Conservation (phyloP, 73 alveolate species). For the Paramecium pentaurelia region DNA sequence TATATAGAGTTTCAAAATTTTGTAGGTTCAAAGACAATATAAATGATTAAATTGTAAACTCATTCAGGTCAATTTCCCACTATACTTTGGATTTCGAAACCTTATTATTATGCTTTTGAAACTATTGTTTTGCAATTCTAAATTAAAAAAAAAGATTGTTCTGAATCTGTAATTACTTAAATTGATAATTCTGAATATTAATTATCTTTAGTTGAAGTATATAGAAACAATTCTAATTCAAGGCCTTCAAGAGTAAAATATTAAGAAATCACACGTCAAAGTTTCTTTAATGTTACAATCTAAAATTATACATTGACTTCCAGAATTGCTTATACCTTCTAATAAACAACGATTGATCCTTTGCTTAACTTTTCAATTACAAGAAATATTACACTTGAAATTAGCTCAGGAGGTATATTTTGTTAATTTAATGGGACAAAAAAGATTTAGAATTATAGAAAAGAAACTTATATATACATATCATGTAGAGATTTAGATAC, state of each 20-base stretch:
- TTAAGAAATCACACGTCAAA: not conserved
- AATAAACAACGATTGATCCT: not conserved
- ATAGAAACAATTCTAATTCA: not conserved
- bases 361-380: not conserved
- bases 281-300: not conserved
- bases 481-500: not conserved
- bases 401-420: not conserved
- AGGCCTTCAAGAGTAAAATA: not conserved
- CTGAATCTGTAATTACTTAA: not conserved
- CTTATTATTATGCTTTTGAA: not conserved
- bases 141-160: not conserved
- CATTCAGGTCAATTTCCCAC: not conserved
- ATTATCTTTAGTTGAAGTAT: not conserved
- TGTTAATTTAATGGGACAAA: not conserved
- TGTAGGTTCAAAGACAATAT: not conserved
- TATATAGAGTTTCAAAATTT: not conserved
- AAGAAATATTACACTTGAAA: not conserved
- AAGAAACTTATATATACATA: not conserved
- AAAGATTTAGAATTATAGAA: not conserved
- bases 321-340: not conserved
- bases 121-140: not conserved
- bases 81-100: not conserved
- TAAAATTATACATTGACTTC: not conserved
- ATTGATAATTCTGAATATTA: not conserved
- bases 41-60: not conserved